These are phyloP conservation scores for Fusarium sp. DNA, from an alignment of 2,329 filamentous ascomycete genomes.

Conservation along the genomic window DNA sequence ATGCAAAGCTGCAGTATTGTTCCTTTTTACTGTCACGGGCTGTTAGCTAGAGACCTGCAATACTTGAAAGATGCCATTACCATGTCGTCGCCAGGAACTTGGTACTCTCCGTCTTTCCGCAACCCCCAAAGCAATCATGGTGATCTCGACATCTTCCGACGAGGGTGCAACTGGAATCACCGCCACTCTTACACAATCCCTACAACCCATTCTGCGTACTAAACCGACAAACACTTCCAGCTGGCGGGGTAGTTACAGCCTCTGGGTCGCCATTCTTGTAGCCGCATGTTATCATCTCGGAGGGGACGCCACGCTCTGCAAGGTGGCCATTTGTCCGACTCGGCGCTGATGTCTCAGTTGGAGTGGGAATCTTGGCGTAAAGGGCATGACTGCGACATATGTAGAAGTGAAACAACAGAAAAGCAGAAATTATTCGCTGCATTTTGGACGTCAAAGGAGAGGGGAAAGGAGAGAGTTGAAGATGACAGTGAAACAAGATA, in stretches of 20 bases:
- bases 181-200: slow-evolving; percentile 51
- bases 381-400: neutral
- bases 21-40: neutral
- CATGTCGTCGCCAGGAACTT: slow-evolving; percentile 52
- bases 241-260: slow-evolving; percentile 45
- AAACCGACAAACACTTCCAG: slow-evolving; percentile 52
- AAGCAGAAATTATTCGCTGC: neutral
- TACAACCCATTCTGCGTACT: slow-evolving; percentile 51
- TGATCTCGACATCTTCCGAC: slow-evolving; percentile 53
- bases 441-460: neutral
- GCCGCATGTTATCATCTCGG: slow-evolving; percentile 46
- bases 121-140: slow-evolving; percentile 49
- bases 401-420: slow-evolving; percentile 26
- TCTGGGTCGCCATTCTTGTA: slow-evolving; percentile 47
- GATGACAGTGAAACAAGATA: neutral
- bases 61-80: slow-evolving; percentile 25
- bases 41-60: neutral
- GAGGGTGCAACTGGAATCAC: slow-evolving; percentile 47
- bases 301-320: slow-evolving; percentile 14
- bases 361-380: neutral
- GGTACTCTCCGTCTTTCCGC: slow-evolving; percentile 41
- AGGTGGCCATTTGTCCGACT: neutral
- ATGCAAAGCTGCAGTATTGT: slow-evolving; percentile 51
- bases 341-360: slow-evolving; percentile 25
- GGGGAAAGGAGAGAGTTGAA: neutral